A percentile compares a stretch with the other conserved stretches of the same genome.
These are phyloP conservation scores for Sanghuangporus sanghuang DNA, from an alignment of 1,284 basidiomycete species.

Conservation along the genomic window DNA sequence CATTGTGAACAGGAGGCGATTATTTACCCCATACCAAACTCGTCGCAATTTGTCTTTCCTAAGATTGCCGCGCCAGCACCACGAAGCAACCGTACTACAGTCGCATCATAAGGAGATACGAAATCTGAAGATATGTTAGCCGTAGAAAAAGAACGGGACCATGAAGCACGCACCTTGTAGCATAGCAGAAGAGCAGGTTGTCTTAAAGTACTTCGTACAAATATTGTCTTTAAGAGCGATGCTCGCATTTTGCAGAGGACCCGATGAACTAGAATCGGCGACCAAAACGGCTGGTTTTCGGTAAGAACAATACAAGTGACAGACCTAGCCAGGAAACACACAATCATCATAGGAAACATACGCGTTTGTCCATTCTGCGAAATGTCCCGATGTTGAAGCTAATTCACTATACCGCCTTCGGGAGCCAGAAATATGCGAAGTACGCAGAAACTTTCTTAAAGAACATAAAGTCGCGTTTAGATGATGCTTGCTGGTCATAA, in stretches of 20 bases:
- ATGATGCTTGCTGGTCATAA: neutral
- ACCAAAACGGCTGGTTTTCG: slow-evolving; percentile 12
- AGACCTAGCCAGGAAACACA: neutral
- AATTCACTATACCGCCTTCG: neutral
- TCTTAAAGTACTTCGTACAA: slow-evolving; percentile 61
- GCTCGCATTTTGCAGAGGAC: slow-evolving; percentile 33
- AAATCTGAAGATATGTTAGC: slow-evolving; percentile 41
- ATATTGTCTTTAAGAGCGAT: slow-evolving; percentile 88
- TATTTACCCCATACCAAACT: slow-evolving; percentile 95
- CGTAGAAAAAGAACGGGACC: slow-evolving; percentile 62
- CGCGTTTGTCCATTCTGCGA: slow-evolving; percentile 4
- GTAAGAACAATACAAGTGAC: neutral
- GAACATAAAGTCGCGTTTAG: neutral
- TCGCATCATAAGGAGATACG: slow-evolving; percentile 81
- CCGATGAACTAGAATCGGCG: slow-evolving; percentile 4
- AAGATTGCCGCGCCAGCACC: slow-evolving; percentile 67
- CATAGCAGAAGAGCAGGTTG: slow-evolving; percentile 77
- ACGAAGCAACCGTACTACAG: slow-evolving; percentile 66
- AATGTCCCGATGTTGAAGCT: neutral
- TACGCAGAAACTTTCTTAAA: neutral
- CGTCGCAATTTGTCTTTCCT: slow-evolving; percentile 95
- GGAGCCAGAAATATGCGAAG: neutral
- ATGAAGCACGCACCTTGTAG: slow-evolving; percentile 44
- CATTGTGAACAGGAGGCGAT: neutral
- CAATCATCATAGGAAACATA: slow-evolving; percentile 10